phyloP scores from a whole-genome alignment of 2,329 filamentous ascomycete genomes.

The Diplodia corticola region DNA sequence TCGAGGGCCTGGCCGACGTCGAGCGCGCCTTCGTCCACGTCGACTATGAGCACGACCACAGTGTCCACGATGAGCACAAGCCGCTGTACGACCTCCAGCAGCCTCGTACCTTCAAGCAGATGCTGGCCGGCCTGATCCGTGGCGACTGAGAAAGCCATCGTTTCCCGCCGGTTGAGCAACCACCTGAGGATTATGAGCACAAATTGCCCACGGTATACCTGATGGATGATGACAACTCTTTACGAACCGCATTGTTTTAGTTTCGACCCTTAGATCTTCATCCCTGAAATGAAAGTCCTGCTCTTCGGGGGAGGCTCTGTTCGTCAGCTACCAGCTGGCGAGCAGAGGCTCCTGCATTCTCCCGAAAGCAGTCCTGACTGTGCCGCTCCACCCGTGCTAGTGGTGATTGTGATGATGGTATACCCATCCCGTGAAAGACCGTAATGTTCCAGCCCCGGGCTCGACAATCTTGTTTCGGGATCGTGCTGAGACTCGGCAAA shows the following conservation, averaged over 20 bases:
- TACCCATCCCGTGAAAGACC: too few relatives aligned
- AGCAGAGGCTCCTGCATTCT: background rate
- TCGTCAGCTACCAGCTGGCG: background rate
- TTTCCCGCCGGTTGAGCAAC: too few relatives aligned
- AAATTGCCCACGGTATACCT: too few relatives aligned
- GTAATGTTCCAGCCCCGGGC: background rate
- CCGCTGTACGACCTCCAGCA: constrained; percentile 39
- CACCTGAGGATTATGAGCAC: background rate
- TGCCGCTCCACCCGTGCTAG: background rate
- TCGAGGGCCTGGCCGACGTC: constrained; percentile 50
- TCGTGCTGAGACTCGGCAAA: background rate
- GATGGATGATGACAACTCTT: background rate
- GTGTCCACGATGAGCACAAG: constrained; percentile 43
- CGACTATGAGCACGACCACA: constrained; percentile 47
- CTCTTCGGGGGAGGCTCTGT: constrained; percentile 1
- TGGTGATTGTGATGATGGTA: background rate
- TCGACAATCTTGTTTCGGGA: background rate
- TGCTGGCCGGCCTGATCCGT: constrained; percentile 1
- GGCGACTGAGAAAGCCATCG: background rate
- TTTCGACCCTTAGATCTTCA: background rate
- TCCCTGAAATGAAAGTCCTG: constrained; percentile 9
- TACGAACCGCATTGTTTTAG: background rate
- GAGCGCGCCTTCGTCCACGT: constrained; percentile 53
- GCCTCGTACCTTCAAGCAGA: constrained; percentile 35
- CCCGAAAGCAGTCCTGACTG: constrained; percentile 8